Evolutionary conservation across 257 asterid genomes (phyloP).

Genomic region (Ilex asprella): DNA sequence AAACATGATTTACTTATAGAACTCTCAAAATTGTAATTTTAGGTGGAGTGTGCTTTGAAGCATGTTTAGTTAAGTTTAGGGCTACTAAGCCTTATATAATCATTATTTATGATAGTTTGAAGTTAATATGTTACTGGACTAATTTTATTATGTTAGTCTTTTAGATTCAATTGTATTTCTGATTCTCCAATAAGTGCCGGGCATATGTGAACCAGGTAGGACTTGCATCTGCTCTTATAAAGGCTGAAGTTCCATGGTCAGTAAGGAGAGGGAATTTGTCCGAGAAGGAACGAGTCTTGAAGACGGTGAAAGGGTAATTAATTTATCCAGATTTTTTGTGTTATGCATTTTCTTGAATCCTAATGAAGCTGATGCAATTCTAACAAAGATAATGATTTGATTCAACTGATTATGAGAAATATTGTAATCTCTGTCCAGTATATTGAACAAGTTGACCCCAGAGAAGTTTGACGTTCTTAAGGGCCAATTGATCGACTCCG

Average conservation of each 20-base stretch:
- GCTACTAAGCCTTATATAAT: no score
- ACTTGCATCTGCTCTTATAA: slow-evolving; percentile 10
- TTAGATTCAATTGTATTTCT: no score
- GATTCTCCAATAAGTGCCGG: no score
- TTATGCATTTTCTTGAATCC: neutral
- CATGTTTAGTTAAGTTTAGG: no score
- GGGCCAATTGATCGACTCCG: slow-evolving; percentile 14
- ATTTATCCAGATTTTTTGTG: neutral
- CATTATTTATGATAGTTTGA: no score
- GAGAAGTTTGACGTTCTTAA: slow-evolving; percentile 24
- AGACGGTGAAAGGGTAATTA: slow-evolving; percentile 19
- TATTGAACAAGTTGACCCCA: slow-evolving; percentile 24
- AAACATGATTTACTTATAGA: no score
- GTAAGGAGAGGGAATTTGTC: slow-evolving; percentile 14
- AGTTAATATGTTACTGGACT: no score
- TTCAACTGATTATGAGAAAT: no score
- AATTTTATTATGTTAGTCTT: no score
- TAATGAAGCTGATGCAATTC: neutral
- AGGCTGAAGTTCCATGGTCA: slow-evolving; percentile 24
- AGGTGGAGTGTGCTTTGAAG: no score
- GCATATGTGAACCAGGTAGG: no score
- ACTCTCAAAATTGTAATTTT: no score
- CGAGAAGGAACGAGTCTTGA: slow-evolving; percentile 20
- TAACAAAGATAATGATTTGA: neutral
- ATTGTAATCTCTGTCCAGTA: slow-evolving; percentile 11